Evolutionary conservation across 2,329 filamentous ascomycete species (phyloP), one percentile per base, ranked within the genome.

Genomic region (Ramularia collo-cygni): DNA sequence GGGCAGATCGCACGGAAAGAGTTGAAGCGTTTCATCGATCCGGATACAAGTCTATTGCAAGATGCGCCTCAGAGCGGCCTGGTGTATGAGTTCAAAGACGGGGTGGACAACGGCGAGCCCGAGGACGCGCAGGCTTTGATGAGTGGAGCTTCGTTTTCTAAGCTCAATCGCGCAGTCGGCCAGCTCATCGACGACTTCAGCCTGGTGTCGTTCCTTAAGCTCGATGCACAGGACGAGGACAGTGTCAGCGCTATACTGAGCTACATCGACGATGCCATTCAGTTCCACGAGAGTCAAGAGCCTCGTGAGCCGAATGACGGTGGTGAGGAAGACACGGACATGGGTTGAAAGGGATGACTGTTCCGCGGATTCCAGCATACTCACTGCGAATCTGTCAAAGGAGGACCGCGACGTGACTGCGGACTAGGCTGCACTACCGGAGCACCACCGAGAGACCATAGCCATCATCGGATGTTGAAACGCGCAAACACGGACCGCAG

Each of bases 121-220:
- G 71, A 76, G 42, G 77, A 82, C 46, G 76, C 75, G 55, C 74
- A 79, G 46, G 78, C 79, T 37, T 61, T 94, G 43, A 84, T 95
- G 83, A 81, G 76, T 37, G 89, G 90, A 3, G 74, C 77, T 1
- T 85, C 85, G 13, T 96, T 95, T 64, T 77, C 85, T 46, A 76
- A 79, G 54, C 68, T 96, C 51, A 95, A 95, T 61, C 77, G 79
- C 46, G 90, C 90, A 0, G 90, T 98, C 4, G 92, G 85, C 1
- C 79, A 85, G 38, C 69, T 98, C 50, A 95, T 98, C 51, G 92
- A 96, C 63, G 92, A 87, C 64, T 98, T 95, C 67, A 94, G 88
- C 67, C 93, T 98, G 86, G 86, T 98, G 9, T 94, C 85, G 34
- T 98, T 95, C 60, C 71, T 95, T 42, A 86, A 89, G 67, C 71